Percentiles rank a stretch among this genome's conserved stretches.
Conservation (phyloP, 345 rosid species). For the Moringa oleifera region DNA sequence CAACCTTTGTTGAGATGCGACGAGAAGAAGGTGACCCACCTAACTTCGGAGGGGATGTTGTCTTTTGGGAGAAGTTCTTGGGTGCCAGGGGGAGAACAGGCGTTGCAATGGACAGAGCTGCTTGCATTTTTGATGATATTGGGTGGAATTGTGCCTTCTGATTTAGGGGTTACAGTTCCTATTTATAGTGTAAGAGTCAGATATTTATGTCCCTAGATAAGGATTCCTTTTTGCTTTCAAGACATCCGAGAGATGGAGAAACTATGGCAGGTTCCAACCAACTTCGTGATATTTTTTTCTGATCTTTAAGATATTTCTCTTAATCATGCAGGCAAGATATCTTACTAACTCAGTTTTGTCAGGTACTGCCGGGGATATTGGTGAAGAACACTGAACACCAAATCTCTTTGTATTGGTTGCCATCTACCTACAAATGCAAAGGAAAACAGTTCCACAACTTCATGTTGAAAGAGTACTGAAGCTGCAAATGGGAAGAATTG, state of each 20-base stretch:
- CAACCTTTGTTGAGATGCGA: slow-evolving; percentile 21
- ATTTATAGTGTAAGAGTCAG: slow-evolving; percentile 18
- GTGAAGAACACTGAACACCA: too few species aligned
- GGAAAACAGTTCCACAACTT: too few species aligned
- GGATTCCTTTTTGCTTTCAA: neutral
- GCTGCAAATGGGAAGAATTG: too few species aligned
- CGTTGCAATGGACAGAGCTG: slow-evolving; percentile 28
- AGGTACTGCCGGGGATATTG: too few species aligned
- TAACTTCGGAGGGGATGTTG: slow-evolving; percentile 13
- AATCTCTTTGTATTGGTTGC: too few species aligned
- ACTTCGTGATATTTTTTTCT: slow-evolving; percentile 19
- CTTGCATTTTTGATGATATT: slow-evolving; percentile 30
- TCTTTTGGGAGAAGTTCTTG: slow-evolving; percentile 12
- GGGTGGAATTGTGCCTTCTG: neutral
- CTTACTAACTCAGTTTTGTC: too few species aligned
- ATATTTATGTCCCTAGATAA: slow-evolving; percentile 22
- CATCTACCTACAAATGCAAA: too few species aligned
- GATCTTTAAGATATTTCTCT: slow-evolving; percentile 12
- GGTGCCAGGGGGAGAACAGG: slow-evolving; percentile 18
- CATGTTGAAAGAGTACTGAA: too few species aligned
- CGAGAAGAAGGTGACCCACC: slow-evolving; percentile 2
- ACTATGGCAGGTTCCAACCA: slow-evolving; percentile 17
- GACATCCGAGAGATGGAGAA: slow-evolving; percentile 10
- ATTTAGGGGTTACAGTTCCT: neutral
- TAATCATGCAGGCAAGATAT: too few species aligned